A percentile compares a stretch with the other conserved stretches of the same genome.
These are phyloP conservation scores for Naganishia sp. DNA, from an alignment of 1,284 basidiomycete species.

Conservation along the genomic window DNA sequence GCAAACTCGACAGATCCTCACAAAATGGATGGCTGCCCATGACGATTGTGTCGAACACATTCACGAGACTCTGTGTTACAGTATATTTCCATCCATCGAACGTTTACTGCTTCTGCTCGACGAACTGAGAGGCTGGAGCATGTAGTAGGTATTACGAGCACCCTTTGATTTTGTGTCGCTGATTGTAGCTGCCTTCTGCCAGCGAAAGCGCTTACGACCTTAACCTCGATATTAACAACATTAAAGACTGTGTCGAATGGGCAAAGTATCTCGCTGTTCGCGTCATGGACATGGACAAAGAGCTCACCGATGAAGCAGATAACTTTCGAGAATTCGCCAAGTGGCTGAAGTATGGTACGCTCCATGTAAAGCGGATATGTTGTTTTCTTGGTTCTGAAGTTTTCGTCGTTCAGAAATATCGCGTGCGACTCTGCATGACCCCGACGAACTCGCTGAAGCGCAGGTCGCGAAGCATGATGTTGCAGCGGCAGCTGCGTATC, in stretches of 20 bases:
- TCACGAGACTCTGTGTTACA: constrained; percentile 44
- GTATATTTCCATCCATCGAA: constrained; percentile 47
- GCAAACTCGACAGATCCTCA: background rate
- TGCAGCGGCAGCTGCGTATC: constrained; percentile 6
- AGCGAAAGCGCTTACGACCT: constrained; percentile 12
- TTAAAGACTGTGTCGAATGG: constrained; percentile 26
- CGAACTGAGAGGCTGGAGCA: constrained; percentile 43
- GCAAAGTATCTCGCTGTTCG: constrained; percentile 28
- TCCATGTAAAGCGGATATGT: background rate
- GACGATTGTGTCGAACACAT: constrained; percentile 42
- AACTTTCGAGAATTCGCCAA: constrained; percentile 44
- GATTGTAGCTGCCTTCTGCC: background rate
- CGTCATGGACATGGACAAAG: constrained; percentile 23
- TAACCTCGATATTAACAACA: background rate
- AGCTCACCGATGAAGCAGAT: constrained; percentile 16
- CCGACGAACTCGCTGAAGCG: constrained; percentile 13
- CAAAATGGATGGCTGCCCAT: constrained; percentile 48
- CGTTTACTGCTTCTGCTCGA: constrained; percentile 45
- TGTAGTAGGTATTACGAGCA: constrained; percentile 35
- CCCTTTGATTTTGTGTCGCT: background rate
- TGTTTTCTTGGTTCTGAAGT: background rate
- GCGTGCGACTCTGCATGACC: constrained; percentile 13
- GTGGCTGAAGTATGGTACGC: constrained; percentile 50
- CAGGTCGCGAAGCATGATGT: constrained; percentile 17
- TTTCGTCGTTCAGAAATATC: constrained; percentile 12